Evolutionary conservation across 1,139 yeast species (phyloP).

Genomic region (Sugiyamaella xylanicola): DNA sequence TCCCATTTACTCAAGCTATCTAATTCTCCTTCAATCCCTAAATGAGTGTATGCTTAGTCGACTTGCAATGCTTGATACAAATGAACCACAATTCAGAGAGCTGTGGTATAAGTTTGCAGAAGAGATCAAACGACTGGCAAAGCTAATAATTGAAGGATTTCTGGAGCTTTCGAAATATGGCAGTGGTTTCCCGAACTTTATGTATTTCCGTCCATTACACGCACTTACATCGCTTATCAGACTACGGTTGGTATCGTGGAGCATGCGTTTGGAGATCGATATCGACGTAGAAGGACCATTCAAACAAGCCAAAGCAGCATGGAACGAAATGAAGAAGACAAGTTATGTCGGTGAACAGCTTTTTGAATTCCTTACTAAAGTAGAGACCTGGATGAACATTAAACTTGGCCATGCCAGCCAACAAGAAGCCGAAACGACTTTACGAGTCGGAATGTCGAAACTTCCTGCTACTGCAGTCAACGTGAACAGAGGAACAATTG

Average conservation of each 20-base stretch:
- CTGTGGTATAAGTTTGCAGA: conserved; percentile 18
- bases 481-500: conserved; percentile 10
- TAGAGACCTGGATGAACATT: conserved; percentile 26
- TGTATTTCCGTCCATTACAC: conserved; percentile 59
- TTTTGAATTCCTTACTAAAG: conserved; percentile 21
- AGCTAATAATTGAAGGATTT: conserved; percentile 47
- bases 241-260: conserved; percentile 29
- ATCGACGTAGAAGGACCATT: conserved; percentile 27
- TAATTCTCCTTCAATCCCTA: conserved; percentile 16
- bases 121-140: conserved; percentile 16
- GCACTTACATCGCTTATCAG: conserved; percentile 47
- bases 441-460: background rate
- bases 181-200: conserved; percentile 53
- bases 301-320: conserved; percentile 20
- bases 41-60: conserved; percentile 21
- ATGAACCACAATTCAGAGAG: conserved; percentile 16
- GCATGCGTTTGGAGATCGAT: conserved; percentile 24
- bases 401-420: conserved; percentile 17
- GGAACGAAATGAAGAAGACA: conserved; percentile 23
- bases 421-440: background rate
- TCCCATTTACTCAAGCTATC: conserved; percentile 15
- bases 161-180: conserved; percentile 47
- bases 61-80: conserved; percentile 15
- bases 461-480: background rate
- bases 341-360: conserved; percentile 20